phyloP scores from a whole-genome alignment of 2,329 filamentous ascomycete genomes.

The Plectosphaerella cucumerina region DNA sequence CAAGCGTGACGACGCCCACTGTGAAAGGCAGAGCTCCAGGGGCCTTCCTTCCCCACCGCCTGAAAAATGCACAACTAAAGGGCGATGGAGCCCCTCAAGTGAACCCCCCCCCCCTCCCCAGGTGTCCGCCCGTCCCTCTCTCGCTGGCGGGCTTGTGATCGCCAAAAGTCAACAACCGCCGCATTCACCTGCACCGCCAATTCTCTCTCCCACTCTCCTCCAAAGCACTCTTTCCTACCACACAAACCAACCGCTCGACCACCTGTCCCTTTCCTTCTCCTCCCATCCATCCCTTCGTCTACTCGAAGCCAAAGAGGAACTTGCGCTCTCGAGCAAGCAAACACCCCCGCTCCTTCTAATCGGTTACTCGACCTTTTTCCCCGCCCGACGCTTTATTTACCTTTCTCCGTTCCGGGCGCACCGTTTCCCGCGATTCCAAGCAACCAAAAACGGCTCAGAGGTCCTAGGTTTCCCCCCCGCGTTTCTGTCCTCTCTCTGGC shows the following conservation, averaged over 20 bases:
- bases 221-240: background rate
- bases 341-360: conserved; percentile 1
- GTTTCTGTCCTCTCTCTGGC: conserved; percentile 8
- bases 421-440: background rate
- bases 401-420: background rate
- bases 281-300: conserved; percentile 11
- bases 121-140: too few species aligned
- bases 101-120: background rate
- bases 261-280: conserved; percentile 16
- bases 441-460: background rate
- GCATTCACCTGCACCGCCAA: background rate
- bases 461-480: conserved; percentile 4
- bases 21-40: background rate
- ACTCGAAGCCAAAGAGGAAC: too few species aligned
- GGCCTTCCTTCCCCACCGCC: too few species aligned
- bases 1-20: background rate
- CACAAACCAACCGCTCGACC: conserved; percentile 4
- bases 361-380: background rate
- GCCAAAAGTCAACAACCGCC: conserved; percentile 1
- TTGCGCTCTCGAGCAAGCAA: conserved; percentile 3
- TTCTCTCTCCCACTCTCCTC: conserved; percentile 3
- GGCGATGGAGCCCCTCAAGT: too few species aligned
- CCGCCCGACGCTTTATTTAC: background rate
- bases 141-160: background rate
- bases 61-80: too few species aligned